Percentiles rank a stretch among this genome's conserved stretches.
These are phyloP conservation scores for Leptodermis oblonga DNA, from an alignment of 257 asterid genomes.

Conservation along the genomic window DNA sequence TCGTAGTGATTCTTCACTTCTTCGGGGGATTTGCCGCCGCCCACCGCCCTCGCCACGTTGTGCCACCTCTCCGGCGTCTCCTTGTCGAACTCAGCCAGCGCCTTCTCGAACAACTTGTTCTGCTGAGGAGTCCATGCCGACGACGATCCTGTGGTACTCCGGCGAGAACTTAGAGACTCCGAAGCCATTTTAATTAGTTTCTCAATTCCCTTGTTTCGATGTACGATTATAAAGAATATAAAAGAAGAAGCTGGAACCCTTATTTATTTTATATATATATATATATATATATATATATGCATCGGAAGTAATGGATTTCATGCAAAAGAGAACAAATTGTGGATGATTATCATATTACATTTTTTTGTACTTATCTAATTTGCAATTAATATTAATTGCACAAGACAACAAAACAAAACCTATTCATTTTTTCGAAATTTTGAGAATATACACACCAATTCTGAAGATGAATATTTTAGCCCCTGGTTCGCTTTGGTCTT, in stretches of 20 bases:
- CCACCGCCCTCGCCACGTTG: conserved; percentile 67
- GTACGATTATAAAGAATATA: too few relatives aligned
- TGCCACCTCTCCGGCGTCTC: conserved; percentile 83
- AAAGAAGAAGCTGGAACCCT: too few relatives aligned
- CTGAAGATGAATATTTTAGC: too few relatives aligned
- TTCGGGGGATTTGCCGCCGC: conserved; percentile 64
- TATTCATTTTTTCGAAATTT: too few relatives aligned
- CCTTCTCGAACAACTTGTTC: conserved; percentile 65
- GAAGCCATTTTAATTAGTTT: conserved; percentile 36
- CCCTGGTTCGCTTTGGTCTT: too few relatives aligned
- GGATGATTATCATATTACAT: background rate
- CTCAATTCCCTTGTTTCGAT: too few relatives aligned
- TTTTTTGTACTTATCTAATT: background rate
- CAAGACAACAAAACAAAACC: too few relatives aligned
- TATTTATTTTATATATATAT: too few relatives aligned
- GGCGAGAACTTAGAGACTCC: conserved; percentile 22
- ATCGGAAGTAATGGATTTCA: background rate
- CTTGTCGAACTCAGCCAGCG: conserved; percentile 54
- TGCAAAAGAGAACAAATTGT: background rate
- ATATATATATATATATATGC: too few relatives aligned
- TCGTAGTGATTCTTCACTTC: conserved; percentile 68
- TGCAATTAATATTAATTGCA: too few relatives aligned
- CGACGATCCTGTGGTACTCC: conserved; percentile 16
- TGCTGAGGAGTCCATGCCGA: conserved; percentile 64
- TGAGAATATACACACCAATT: too few relatives aligned